Conservation (phyloP, 1,284 basidiomycete genomes). For the Irpex lacteus region DNA sequence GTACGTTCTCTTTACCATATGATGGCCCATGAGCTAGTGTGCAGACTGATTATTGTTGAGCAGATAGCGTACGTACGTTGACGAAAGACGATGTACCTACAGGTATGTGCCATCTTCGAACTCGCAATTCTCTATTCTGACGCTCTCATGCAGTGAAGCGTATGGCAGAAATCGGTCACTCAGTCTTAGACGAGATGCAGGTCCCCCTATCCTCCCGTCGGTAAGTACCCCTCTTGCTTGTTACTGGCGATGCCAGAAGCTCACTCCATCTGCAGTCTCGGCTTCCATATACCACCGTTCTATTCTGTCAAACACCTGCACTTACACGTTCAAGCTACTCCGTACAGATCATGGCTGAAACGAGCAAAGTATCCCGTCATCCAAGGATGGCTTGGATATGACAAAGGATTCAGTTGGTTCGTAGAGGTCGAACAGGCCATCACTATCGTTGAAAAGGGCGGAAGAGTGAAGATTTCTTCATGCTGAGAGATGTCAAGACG, state of each 20-base stretch:
- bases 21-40: not conserved
- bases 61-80: slow-evolving; percentile 52
- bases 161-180: slow-evolving; percentile 61
- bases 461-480: slow-evolving; percentile 49
- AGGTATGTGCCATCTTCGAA: slow-evolving; percentile 33
- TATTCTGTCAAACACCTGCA: slow-evolving; percentile 80
- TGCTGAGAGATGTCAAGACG: slow-evolving; percentile 37
- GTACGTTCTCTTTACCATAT: slow-evolving; percentile 31
- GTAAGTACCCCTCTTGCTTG: slow-evolving; percentile 30
- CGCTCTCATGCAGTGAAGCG: slow-evolving; percentile 43
- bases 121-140: not conserved
- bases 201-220: slow-evolving; percentile 40
- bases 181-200: slow-evolving; percentile 45
- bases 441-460: slow-evolving; percentile 56
- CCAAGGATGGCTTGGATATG: slow-evolving; percentile 34
- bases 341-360: slow-evolving; percentile 48
- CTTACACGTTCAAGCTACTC: slow-evolving; percentile 73
- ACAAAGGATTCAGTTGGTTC: slow-evolving; percentile 81
- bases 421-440: slow-evolving; percentile 62
- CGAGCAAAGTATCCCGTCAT: slow-evolving; percentile 60
- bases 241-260: not conserved
- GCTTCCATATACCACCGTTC: slow-evolving; percentile 84
- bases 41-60: not conserved
- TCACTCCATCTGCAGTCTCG: slow-evolving; percentile 44
- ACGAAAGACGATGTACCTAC: slow-evolving; percentile 42